Evolutionary conservation across 139 green algal genomes (phyloP).

Genomic region (Coccomyxa sp.): DNA sequence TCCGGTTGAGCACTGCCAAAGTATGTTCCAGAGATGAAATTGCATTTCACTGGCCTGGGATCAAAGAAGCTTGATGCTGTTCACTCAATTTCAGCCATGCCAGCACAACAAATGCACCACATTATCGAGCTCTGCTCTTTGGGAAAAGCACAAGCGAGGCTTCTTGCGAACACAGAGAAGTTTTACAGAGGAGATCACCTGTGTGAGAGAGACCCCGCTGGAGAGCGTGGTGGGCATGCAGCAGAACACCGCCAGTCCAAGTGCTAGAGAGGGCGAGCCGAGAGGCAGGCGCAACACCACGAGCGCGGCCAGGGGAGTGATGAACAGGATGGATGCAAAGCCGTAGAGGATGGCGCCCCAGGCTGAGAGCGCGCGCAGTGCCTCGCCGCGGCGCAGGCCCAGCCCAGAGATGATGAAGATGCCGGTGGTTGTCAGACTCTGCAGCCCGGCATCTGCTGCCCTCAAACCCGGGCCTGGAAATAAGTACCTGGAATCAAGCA

Average conservation of each 20-base stretch:
- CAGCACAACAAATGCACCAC: no score
- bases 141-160: no score
- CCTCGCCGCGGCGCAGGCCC: conserved; percentile 29
- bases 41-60: no score
- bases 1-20: no score
- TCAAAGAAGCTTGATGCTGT: no score
- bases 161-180: no score
- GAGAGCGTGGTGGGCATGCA: conserved; percentile 72
- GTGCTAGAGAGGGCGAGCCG: conserved; percentile 29
- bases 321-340: conserved; percentile 42
- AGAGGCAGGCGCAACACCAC: conserved; percentile 40
- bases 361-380: conserved; percentile 7
- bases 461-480: conserved; percentile 18
- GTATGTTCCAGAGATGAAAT: no score
- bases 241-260: conserved; percentile 66
- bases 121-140: no score
- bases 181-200: background rate
- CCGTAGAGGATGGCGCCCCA: conserved; percentile 22
- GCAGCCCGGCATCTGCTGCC: conserved; percentile 25
- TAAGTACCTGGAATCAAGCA: conserved; percentile 14
- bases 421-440: conserved; percentile 28
- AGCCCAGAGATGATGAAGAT: conserved; percentile 25
- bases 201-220: conserved; percentile 38
- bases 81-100: no score
- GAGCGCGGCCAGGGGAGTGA: conserved; percentile 39